A percentile compares a stretch with the other conserved stretches of the same genome.
These are phyloP conservation scores for Pyrenochaeta sp. DNA, from an alignment of 2,329 filamentous ascomycete species.

Conservation along the genomic window DNA sequence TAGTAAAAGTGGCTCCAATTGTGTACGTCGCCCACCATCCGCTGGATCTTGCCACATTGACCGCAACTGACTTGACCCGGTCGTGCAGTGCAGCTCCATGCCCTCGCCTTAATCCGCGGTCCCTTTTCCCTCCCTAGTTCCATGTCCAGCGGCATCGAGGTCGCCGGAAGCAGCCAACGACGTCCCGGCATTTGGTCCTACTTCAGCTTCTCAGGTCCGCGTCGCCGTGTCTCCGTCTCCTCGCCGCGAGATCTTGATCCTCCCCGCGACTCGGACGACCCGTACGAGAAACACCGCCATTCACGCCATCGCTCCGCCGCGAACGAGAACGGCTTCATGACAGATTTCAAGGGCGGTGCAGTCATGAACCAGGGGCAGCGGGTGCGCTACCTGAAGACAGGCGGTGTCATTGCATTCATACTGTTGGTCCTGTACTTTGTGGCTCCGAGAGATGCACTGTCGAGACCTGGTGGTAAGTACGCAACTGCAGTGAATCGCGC, in stretches of 20 bases:
- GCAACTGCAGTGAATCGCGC: background rate
- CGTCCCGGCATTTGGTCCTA: constrained; percentile 62
- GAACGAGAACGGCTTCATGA: constrained; percentile 50
- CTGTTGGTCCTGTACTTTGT: constrained; percentile 66
- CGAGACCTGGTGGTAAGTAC: constrained; percentile 32
- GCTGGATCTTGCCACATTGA: constrained; percentile 10
- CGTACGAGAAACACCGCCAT: constrained; percentile 57
- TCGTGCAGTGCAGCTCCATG: constrained; percentile 27
- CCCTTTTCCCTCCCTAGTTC: constrained; percentile 39
- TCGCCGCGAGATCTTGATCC: constrained; percentile 52
- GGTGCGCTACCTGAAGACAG: constrained; percentile 67
- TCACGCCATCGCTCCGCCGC: constrained; percentile 43
- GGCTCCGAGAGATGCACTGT: constrained; percentile 51
- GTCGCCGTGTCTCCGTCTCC: constrained; percentile 61
- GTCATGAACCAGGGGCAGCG: constrained; percentile 70
- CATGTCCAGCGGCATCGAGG: constrained; percentile 65
- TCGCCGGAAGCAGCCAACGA: constrained; percentile 50
- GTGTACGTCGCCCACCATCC: constrained; percentile 16
- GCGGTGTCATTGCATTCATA: constrained; percentile 65
- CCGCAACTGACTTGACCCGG: constrained; percentile 22
- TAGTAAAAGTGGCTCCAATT: constrained; percentile 1
- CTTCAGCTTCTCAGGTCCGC: constrained; percentile 58
- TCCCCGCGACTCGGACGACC: constrained; percentile 48
- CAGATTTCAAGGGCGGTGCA: constrained; percentile 53
- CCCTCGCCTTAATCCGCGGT: constrained; percentile 24